Evolutionary conservation across 1,139 yeast species (phyloP).

Genomic region (Saccharomyces hybrid): DNA sequence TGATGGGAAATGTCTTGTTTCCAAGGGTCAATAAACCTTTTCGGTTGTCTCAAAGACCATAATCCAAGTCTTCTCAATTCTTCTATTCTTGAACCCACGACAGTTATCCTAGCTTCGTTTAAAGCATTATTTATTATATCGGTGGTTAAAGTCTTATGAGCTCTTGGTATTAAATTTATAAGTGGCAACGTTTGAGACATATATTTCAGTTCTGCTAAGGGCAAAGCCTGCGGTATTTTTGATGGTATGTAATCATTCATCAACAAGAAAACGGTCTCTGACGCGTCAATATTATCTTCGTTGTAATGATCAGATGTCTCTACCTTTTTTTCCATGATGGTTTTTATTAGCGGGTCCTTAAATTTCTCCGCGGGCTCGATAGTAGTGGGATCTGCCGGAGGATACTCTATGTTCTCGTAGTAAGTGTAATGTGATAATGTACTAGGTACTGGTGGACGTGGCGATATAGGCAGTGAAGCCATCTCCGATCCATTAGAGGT

Average conservation of each 20-base stretch:
- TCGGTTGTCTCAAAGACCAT: constrained; percentile 90
- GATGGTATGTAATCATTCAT: constrained; percentile 44
- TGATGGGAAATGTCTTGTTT: constrained; percentile 46
- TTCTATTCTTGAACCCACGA: constrained; percentile 85
- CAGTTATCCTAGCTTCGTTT: constrained; percentile 89
- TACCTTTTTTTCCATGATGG: constrained; percentile 6
- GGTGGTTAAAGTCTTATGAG: constrained; percentile 79
- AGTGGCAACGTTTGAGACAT: constrained; percentile 83
- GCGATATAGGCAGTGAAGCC: not conserved
- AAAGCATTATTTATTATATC: constrained; percentile 78
- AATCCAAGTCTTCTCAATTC: constrained; percentile 79
- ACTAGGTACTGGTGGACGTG: not conserved
- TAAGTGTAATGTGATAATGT: not conserved
- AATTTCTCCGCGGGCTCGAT: constrained; percentile 6
- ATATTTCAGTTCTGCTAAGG: constrained; percentile 79
- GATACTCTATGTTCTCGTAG: not conserved
- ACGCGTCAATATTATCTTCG: constrained; percentile 26
- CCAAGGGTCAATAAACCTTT: constrained; percentile 61
- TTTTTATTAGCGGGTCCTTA: constrained; percentile 6
- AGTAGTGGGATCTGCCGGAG: constrained; percentile 14
- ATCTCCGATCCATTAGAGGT: not conserved
- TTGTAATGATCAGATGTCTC: constrained; percentile 14
- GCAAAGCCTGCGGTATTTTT: constrained; percentile 47
- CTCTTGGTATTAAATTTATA: constrained; percentile 69
- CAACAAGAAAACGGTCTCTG: constrained; percentile 37